A percentile compares a stretch with the other conserved stretches of the same genome.
Evolutionary conservation across 2,329 filamentous ascomycete genomes (phyloP).

Genomic region (Aspergillus fructus): DNA sequence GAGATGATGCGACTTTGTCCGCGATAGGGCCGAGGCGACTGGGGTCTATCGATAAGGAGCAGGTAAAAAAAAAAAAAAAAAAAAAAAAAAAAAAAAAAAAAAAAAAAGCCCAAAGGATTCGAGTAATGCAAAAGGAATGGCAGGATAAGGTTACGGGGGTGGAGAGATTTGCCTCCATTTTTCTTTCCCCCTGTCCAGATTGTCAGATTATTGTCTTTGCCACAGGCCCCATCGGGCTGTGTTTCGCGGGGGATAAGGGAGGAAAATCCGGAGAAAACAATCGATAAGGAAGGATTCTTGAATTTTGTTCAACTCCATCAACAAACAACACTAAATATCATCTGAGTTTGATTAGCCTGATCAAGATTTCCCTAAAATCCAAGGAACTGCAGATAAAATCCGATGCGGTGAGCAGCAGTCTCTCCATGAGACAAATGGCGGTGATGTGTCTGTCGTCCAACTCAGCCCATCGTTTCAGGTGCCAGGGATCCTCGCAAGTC

Average conservation of each 20-base stretch:
- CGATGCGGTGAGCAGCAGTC: conserved; percentile 15
- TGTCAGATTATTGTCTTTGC: conserved; percentile 6
- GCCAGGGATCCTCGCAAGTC: conserved; percentile 6
- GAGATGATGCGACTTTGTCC: not conserved
- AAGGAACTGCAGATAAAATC: not conserved
- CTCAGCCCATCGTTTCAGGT: conserved; percentile 20
- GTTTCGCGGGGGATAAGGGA: conserved; percentile 29
- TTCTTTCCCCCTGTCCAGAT: conserved; percentile 3
- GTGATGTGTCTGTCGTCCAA: conserved; percentile 16
- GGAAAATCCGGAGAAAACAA: conserved; percentile 18
- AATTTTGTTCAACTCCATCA: conserved; percentile 16
- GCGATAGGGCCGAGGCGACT: no score
- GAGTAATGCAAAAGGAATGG: not conserved
- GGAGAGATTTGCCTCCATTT: not conserved
- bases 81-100: not conserved
- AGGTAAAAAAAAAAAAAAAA: no score
- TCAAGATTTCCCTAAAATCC: not conserved
- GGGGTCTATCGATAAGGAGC: conserved; percentile 1
- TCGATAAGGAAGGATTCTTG: not conserved
- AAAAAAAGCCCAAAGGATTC: not conserved
- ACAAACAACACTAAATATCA: conserved; percentile 3
- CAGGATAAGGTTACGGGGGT: conserved; percentile 7
- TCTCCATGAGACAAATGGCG: conserved; percentile 13
- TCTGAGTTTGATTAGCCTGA: not conserved
- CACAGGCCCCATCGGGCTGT: conserved; percentile 13